These are phyloP conservation scores for Phytophthora ohioensis DNA, from an alignment of 352 stramenopile genomes.

Conservation along the genomic window DNA sequence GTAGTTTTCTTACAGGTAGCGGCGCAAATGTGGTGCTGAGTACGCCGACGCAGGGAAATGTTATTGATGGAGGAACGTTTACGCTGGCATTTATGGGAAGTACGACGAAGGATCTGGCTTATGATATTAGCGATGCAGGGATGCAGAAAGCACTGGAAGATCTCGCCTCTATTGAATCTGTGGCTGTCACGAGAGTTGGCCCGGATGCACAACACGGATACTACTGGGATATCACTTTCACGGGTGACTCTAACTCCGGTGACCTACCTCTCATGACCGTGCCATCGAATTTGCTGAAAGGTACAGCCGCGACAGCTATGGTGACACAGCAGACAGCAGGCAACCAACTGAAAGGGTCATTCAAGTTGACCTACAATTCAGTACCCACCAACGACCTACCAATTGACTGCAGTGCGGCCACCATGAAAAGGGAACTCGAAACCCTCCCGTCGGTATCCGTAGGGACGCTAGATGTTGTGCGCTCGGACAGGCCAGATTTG, in stretches of 20 bases:
- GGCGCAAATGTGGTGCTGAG: constrained; percentile 75
- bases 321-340: constrained; percentile 51
- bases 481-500: constrained; percentile 67
- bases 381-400: constrained; percentile 77
- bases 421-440: constrained; percentile 76
- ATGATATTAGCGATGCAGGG: constrained; percentile 72
- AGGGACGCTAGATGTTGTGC: constrained; percentile 67
- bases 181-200: constrained; percentile 63
- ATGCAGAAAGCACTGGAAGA: constrained; percentile 73
- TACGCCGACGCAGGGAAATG: constrained; percentile 67
- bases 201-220: constrained; percentile 71
- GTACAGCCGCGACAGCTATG: constrained; percentile 41
- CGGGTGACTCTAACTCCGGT: constrained; percentile 68
- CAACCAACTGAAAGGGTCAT: constrained; percentile 77
- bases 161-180: constrained; percentile 66
- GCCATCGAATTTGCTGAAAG: constrained; percentile 47
- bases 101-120: constrained; percentile 87
- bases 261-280: constrained; percentile 69
- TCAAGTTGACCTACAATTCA: constrained; percentile 62
- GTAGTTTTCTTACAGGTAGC: constrained; percentile 73
- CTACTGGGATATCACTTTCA: constrained; percentile 86
- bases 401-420: constrained; percentile 73
- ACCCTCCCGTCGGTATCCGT: constrained; percentile 39
- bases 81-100: constrained; percentile 91
- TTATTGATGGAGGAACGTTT: constrained; percentile 90